Percentiles rank a stretch among this genome's conserved stretches.
Conservation (phyloP, 1,284 basidiomycete species). For the Ustilago cynodontis region DNA sequence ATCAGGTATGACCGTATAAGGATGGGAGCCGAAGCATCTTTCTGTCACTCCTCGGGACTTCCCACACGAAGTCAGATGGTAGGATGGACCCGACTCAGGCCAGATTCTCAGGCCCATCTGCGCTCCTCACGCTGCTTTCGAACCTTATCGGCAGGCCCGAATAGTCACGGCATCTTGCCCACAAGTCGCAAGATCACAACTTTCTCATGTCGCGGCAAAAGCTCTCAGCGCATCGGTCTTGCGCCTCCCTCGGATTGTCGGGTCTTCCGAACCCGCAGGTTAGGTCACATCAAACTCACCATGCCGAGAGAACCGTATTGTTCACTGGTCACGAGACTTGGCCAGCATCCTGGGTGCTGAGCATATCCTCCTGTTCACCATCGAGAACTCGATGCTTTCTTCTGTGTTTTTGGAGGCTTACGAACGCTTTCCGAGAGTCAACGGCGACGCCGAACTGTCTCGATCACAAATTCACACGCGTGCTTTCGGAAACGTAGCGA, state of each 20-base stretch:
- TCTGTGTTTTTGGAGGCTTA: neutral
- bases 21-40: neutral
- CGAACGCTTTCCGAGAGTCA: neutral
- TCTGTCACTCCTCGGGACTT: neutral
- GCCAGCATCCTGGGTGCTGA: too few relatives aligned
- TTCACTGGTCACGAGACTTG: too few relatives aligned
- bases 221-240: neutral
- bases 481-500: neutral
- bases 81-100: neutral
- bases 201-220: too few relatives aligned
- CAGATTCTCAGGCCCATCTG: neutral
- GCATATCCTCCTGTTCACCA: too few relatives aligned
- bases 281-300: too few relatives aligned
- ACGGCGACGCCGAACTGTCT: neutral
- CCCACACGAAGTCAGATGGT: neutral
- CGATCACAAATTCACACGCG: slow-evolving; percentile 5
- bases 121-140: neutral
- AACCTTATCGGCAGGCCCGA: neutral
- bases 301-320: too few relatives aligned
- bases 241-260: neutral
- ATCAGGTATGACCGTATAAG: neutral
- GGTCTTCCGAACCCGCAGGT: neutral
- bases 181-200: too few relatives aligned
- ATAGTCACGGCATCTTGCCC: neutral
- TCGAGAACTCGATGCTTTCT: too few relatives aligned